These are phyloP conservation scores for Eimeria necatrix DNA, from an alignment of 169 alveolate genomes.

Conservation along the genomic window DNA sequence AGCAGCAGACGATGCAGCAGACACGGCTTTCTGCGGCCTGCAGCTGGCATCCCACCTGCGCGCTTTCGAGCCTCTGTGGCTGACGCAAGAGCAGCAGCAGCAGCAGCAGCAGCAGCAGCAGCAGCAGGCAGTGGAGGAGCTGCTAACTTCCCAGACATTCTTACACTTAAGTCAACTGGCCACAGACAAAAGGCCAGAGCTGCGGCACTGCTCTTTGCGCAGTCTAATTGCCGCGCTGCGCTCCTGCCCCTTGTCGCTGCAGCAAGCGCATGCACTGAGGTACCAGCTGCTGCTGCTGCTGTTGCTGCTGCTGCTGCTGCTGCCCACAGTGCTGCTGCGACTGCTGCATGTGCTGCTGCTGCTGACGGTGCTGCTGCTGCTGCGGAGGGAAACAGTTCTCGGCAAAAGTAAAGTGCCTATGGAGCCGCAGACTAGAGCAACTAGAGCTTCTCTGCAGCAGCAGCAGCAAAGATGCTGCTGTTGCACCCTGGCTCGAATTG, in stretches of 20 bases:
- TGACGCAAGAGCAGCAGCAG: background rate
- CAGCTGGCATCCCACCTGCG: slow-evolving; percentile 25
- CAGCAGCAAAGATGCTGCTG: slow-evolving; percentile 11
- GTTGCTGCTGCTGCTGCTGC: background rate
- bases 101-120: slow-evolving; percentile 35
- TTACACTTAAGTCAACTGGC: background rate
- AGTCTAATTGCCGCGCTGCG: slow-evolving; percentile 4
- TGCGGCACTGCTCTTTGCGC: slow-evolving; percentile 21
- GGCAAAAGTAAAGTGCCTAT: too few relatives aligned
- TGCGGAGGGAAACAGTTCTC: background rate
- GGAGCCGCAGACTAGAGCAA: too few relatives aligned
- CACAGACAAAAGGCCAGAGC: background rate
- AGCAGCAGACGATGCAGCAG: background rate
- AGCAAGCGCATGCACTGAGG: background rate
- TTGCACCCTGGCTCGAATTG: background rate
- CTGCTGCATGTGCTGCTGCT: background rate
- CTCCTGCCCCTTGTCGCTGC: background rate
- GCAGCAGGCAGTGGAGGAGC: background rate
- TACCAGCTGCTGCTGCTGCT: background rate
- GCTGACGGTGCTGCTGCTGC: background rate
- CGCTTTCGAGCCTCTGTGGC: slow-evolving; percentile 47
- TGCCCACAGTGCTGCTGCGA: background rate
- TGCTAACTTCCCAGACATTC: background rate
- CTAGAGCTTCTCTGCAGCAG: too few relatives aligned
- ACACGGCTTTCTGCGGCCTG: background rate